Evolutionary conservation across 2,329 filamentous ascomycete genomes (phyloP).

Genomic region (Aspergillus luchuensis): DNA sequence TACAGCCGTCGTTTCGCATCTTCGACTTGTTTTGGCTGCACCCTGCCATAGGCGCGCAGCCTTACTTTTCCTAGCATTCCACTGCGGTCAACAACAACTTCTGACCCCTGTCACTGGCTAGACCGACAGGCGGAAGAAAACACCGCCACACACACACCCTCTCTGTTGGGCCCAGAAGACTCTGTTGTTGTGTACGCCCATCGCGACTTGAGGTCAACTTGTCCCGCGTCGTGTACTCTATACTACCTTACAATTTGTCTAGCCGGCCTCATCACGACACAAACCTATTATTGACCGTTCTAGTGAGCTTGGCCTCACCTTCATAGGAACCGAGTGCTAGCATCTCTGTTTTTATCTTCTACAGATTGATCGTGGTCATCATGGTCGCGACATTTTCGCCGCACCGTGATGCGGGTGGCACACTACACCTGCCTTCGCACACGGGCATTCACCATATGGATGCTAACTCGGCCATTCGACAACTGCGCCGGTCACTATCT

Average conservation of each 20-base stretch:
- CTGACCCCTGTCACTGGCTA: constrained; percentile 14
- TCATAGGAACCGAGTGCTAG: not conserved
- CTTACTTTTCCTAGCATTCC: constrained; percentile 33
- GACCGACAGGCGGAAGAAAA: constrained; percentile 13
- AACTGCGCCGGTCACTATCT: constrained; percentile 83
- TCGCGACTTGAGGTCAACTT: constrained; percentile 9
- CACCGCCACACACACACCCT: constrained; percentile 19
- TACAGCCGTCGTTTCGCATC: constrained; percentile 22
- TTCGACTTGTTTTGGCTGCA: constrained; percentile 21
- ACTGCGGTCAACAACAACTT: constrained; percentile 20
- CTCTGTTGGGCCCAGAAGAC: constrained; percentile 11
- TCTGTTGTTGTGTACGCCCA: constrained; percentile 19
- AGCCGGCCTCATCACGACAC: not conserved
- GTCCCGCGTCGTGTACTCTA: not conserved
- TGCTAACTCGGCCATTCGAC: constrained; percentile 76
- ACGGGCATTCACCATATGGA: constrained; percentile 81
- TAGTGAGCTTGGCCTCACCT: not conserved
- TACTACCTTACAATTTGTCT: not conserved
- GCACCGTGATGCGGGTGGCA: constrained; percentile 64
- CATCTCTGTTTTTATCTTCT: not conserved
- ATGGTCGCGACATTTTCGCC: constrained; percentile 54
- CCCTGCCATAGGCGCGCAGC: constrained; percentile 22
- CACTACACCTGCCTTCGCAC: constrained; percentile 82
- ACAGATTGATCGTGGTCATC: constrained; percentile 29
- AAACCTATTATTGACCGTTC: not conserved